Evolutionary conservation across 352 stramenopile genomes (phyloP).

Genomic region (Globisporangium nodosum): DNA sequence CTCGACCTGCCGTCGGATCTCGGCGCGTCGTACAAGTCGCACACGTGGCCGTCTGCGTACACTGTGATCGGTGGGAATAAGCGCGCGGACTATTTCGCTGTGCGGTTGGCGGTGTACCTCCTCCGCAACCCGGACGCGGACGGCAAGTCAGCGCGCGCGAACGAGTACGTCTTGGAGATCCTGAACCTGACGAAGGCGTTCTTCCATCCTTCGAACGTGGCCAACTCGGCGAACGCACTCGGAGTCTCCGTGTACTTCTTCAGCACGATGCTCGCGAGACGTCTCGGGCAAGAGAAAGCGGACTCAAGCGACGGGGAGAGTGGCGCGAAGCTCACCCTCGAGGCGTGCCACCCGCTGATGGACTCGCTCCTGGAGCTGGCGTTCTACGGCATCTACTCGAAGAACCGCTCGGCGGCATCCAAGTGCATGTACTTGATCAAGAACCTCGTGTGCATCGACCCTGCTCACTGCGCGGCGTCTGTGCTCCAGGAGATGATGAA

Average conservation of each 20-base stretch:
- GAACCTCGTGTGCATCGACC: constrained; percentile 54
- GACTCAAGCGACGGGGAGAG: neutral
- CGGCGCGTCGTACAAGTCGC: constrained; percentile 52
- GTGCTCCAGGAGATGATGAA: constrained; percentile 73
- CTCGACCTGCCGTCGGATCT: constrained; percentile 63
- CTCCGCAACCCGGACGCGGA: constrained; percentile 21
- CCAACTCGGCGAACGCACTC: constrained; percentile 47
- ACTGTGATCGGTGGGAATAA: constrained; percentile 47
- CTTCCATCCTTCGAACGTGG: constrained; percentile 70
- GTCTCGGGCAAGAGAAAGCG: constrained; percentile 48
- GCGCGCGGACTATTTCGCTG: constrained; percentile 41
- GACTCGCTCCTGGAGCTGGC: constrained; percentile 47
- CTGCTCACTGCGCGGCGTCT: constrained; percentile 24
- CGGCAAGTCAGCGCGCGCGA: constrained; percentile 17
- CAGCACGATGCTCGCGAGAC: constrained; percentile 36
- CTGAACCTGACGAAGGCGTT: constrained; percentile 55
- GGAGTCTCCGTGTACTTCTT: constrained; percentile 54
- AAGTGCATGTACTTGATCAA: constrained; percentile 73
- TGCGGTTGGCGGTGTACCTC: constrained; percentile 53
- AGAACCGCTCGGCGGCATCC: constrained; percentile 49
- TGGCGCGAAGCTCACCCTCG: constrained; percentile 19
- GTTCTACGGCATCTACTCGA: constrained; percentile 72
- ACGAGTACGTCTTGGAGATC: constrained; percentile 51
- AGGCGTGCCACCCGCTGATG: constrained; percentile 30
- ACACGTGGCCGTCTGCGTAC: constrained; percentile 50